Evolutionary conservation across 495 filamentous ascomycete genomes (phyloP).

Genomic region (Penicillium cataractarum): DNA sequence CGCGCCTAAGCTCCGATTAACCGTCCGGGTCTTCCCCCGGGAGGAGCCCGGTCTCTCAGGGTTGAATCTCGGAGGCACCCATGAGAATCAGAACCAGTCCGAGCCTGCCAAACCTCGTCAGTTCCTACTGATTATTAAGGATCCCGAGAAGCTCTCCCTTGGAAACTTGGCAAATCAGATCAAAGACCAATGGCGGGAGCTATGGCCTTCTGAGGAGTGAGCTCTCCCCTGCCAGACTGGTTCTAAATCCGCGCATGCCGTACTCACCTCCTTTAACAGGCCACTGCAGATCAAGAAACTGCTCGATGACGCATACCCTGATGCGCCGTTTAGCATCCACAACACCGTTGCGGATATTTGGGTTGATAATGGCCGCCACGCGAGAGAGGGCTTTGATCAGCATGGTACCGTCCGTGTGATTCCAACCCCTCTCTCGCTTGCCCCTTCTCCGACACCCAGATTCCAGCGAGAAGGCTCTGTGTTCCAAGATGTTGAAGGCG

Average conservation of each 20-base stretch:
- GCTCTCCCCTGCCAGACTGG: constrained; percentile 5
- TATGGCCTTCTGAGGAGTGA: constrained; percentile 40
- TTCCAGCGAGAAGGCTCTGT: constrained; percentile 40
- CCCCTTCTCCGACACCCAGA: neutral
- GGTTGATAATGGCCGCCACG: constrained; percentile 41
- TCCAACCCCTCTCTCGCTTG: constrained; percentile 23
- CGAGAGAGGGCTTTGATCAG: constrained; percentile 41
- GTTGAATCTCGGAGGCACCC: neutral
- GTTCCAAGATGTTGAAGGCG: constrained; percentile 38
- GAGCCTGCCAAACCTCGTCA: constrained; percentile 26
- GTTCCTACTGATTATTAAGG: constrained; percentile 36
- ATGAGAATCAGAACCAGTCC: constrained; percentile 16
- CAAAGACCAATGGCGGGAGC: constrained; percentile 38
- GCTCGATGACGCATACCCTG: constrained; percentile 38
- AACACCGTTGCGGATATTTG: constrained; percentile 45
- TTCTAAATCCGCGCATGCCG: too few relatives aligned
- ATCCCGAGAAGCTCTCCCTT: constrained; percentile 39
- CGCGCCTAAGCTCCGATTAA: constrained; percentile 34
- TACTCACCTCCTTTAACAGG: constrained; percentile 26
- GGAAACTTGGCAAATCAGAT: constrained; percentile 38
- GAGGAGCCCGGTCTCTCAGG: constrained; percentile 25
- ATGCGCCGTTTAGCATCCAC: constrained; percentile 36
- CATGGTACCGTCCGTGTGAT: constrained; percentile 39
- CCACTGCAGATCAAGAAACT: constrained; percentile 44
- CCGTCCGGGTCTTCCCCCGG: constrained; percentile 40